Evolutionary conservation across 352 stramenopile genomes (phyloP).

Genomic region (Plasmopara muralis): DNA sequence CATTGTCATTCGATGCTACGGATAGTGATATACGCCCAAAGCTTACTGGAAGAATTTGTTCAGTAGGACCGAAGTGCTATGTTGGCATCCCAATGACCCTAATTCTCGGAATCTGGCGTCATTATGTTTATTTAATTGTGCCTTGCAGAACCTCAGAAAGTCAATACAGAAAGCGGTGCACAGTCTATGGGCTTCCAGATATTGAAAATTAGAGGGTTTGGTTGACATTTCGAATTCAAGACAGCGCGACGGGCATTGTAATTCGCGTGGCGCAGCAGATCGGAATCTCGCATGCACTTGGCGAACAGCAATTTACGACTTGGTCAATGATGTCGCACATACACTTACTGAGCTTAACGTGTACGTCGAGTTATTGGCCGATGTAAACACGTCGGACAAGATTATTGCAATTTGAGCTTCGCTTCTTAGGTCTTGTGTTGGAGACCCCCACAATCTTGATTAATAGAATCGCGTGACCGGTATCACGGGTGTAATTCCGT

Average conservation of each 20-base stretch:
- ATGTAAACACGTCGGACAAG: slow-evolving; percentile 84
- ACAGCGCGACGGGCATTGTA: slow-evolving; percentile 76
- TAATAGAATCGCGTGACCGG: slow-evolving; percentile 82
- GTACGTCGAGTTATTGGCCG: slow-evolving; percentile 77
- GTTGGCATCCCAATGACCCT: slow-evolving; percentile 79
- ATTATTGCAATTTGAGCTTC: slow-evolving; percentile 74
- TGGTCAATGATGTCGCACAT: slow-evolving; percentile 77
- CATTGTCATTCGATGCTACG: slow-evolving; percentile 76
- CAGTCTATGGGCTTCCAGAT: slow-evolving; percentile 72
- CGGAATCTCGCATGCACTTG: slow-evolving; percentile 69
- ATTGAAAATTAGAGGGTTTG: slow-evolving; percentile 69
- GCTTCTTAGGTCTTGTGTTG: slow-evolving; percentile 81
- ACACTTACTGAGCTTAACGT: slow-evolving; percentile 75
- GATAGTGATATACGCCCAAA: slow-evolving; percentile 78
- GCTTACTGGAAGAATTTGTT: slow-evolving; percentile 56
- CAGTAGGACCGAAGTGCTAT: slow-evolving; percentile 64
- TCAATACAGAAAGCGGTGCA: slow-evolving; percentile 51
- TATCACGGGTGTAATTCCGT: slow-evolving; percentile 85
- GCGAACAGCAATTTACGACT: slow-evolving; percentile 35
- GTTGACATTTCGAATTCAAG: slow-evolving; percentile 69
- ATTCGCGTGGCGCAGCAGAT: slow-evolving; percentile 81
- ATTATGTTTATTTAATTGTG: slow-evolving; percentile 54
- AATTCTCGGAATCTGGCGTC: slow-evolving; percentile 71
- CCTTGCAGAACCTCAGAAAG: slow-evolving; percentile 41
- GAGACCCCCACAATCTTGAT: slow-evolving; percentile 67